Evolutionary conservation across 192 early-diverging fungal species (phyloP).

Genomic region (Backusella circina): DNA sequence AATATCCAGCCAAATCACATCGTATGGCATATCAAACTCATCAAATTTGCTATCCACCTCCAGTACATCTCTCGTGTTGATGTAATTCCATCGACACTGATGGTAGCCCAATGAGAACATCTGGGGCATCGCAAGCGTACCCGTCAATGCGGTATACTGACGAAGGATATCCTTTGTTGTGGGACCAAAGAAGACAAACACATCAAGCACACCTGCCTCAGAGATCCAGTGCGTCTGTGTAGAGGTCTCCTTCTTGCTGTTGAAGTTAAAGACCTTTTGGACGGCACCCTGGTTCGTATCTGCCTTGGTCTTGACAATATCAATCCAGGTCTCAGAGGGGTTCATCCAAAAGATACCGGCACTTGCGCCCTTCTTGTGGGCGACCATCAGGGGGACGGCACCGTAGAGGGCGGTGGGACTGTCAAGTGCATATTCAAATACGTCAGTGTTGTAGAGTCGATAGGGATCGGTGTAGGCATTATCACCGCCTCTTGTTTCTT

Average conservation of each 20-base stretch:
- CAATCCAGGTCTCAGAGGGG: conserved; percentile 97
- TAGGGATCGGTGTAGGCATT: conserved; percentile 88
- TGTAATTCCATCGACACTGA: conserved; percentile 99
- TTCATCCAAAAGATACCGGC: conserved; percentile 92
- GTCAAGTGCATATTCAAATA: conserved; percentile 96
- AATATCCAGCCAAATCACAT: conserved; percentile 99
- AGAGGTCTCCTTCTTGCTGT: conserved; percentile 26
- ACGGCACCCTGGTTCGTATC: conserved; percentile 7
- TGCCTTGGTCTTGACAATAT: conserved; percentile 70
- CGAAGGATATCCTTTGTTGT: conserved; percentile 61
- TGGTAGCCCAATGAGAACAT: conserved; percentile 91
- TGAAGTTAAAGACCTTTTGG: conserved; percentile 27
- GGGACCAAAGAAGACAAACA: conserved; percentile 82
- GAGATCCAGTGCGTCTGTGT: conserved; percentile 90
- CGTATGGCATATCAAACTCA: conserved; percentile 88
- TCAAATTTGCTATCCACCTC: conserved; percentile 88
- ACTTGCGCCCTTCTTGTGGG: conserved; percentile 71
- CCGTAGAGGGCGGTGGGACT: conserved; percentile 98
- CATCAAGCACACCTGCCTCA: conserved; percentile 87
- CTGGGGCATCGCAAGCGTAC: conserved; percentile 80
- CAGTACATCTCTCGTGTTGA: conserved; percentile 83
- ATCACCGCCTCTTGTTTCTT: conserved; percentile 75
- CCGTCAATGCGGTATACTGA: conserved; percentile 77
- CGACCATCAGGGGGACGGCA: conserved; percentile 90
- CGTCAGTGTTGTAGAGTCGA: conserved; percentile 95